Conservation (phyloP, 495 filamentous ascomycete genomes). For the Hypomontagnella monticulosa region DNA sequence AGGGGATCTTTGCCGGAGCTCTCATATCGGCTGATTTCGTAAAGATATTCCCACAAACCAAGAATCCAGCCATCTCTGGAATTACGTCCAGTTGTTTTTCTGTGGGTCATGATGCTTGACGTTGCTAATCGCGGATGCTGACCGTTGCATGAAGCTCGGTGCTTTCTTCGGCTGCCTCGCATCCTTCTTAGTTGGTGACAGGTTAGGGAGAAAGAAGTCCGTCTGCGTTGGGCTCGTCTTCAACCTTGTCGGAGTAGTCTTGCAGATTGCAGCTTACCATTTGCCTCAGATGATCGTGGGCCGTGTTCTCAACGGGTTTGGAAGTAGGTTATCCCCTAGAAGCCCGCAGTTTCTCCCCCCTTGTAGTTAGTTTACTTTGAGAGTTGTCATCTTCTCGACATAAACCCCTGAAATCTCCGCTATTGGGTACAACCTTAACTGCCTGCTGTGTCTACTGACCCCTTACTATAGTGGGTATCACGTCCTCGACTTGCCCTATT, state of each 20-base stretch:
- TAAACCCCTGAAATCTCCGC: constrained; percentile 12
- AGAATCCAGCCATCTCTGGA: constrained; percentile 45
- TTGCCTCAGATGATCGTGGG: constrained; percentile 46
- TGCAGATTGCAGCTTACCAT: constrained; percentile 48
- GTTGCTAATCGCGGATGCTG: constrained; percentile 35
- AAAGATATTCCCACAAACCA: constrained; percentile 45
- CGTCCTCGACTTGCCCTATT: constrained; percentile 40
- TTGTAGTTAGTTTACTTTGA: neutral
- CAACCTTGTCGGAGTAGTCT: constrained; percentile 45
- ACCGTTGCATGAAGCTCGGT: constrained; percentile 64
- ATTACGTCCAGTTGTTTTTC: constrained; percentile 52
- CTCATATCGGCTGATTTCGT: constrained; percentile 48
- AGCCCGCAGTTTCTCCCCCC: neutral
- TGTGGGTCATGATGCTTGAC: constrained; percentile 32
- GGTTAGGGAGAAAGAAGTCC: constrained; percentile 48
- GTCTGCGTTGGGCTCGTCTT: constrained; percentile 44
- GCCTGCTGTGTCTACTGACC: constrained; percentile 21
- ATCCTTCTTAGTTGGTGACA: constrained; percentile 44
- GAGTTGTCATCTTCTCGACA: neutral
- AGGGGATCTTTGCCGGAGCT: constrained; percentile 47
- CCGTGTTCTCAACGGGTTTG: constrained; percentile 45
- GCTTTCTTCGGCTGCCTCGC: constrained; percentile 48
- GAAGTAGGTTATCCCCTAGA: constrained; percentile 30
- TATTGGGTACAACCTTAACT: constrained; percentile 13
- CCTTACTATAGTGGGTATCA: constrained; percentile 40